A percentile compares a stretch with the other conserved stretches of the same genome.
phyloP scores from a whole-genome alignment of 2,329 filamentous ascomycete species.

The Penicillium polonicum region DNA sequence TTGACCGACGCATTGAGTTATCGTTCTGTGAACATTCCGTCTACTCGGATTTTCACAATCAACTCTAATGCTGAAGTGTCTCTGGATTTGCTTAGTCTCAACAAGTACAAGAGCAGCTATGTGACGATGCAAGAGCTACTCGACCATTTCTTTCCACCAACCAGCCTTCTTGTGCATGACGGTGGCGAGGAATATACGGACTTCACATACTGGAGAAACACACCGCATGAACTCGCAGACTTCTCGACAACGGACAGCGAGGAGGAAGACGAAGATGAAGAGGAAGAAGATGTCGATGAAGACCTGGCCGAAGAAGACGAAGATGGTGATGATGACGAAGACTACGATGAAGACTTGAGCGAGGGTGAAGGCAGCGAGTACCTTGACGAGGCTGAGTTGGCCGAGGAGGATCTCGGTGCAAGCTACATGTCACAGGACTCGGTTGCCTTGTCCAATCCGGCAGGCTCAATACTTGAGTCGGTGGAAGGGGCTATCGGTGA shows the following conservation, averaged over 20 bases:
- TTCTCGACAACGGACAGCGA: conserved; percentile 80
- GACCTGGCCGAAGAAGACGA: conserved; percentile 45
- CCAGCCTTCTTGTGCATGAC: conserved; percentile 79
- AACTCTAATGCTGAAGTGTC: conserved; percentile 97
- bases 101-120: conserved; percentile 95
- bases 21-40: conserved; percentile 90
- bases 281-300: conserved; percentile 48
- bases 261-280: conserved; percentile 46
- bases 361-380: conserved; percentile 55
- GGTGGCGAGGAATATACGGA: conserved; percentile 95
- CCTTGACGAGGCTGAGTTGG: conserved; percentile 52
- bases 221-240: conserved; percentile 78
- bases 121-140: conserved; percentile 96
- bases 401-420: conserved; percentile 32
- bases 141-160: conserved; percentile 95
- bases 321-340: conserved; percentile 49
- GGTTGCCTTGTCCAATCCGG: conserved; percentile 49
- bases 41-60: conserved; percentile 95
- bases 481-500: conserved; percentile 36
- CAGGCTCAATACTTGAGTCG: conserved; percentile 43
- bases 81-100: conserved; percentile 82
- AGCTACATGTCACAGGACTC: conserved; percentile 38
- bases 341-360: conserved; percentile 43
- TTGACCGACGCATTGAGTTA: conserved; percentile 96
- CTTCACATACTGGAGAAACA: conserved; percentile 93